Percentiles rank a stretch among this genome's conserved stretches.
Evolutionary conservation across 192 early-diverging fungal species (phyloP).

Genomic region (Chytriomyces sp.): DNA sequence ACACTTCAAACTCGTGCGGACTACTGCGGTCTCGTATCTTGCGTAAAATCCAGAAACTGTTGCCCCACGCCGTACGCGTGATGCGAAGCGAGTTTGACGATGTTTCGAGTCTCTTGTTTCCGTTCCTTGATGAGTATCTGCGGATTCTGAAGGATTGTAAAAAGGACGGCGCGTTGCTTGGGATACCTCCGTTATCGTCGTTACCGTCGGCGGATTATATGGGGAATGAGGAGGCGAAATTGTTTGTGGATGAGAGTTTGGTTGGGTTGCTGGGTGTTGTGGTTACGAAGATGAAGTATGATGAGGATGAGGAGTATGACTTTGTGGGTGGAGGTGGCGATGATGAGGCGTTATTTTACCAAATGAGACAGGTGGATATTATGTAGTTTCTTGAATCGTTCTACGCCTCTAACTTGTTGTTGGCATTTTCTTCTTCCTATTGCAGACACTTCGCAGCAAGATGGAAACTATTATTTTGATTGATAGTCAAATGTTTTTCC

Average conservation of each 20-base stretch:
- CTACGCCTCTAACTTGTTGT: constrained; percentile 1
- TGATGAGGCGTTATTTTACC: constrained; percentile 75
- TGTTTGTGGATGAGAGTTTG: constrained; percentile 38
- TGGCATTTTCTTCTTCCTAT: background rate
- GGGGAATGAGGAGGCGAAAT: background rate
- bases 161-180: constrained; percentile 23
- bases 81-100: constrained; percentile 85
- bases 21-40: background rate
- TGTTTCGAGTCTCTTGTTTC: constrained; percentile 74
- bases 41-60: constrained; percentile 49
- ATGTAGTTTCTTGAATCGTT: background rate
- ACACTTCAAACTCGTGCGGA: no score
- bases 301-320: constrained; percentile 74
- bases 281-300: constrained; percentile 88
- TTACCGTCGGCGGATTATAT: background rate
- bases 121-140: constrained; percentile 74
- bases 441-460: constrained; percentile 47
- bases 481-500: constrained; percentile 63
- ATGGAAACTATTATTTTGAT: constrained; percentile 77
- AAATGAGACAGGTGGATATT: constrained; percentile 66
- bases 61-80: constrained; percentile 78
- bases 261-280: constrained; percentile 65
- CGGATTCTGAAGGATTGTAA: constrained; percentile 63
- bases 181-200: background rate
- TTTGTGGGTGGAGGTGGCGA: constrained; percentile 75